Evolutionary conservation across 192 early-diverging fungal genomes (phyloP).

Genomic region (Chytriomyces sp.): DNA sequence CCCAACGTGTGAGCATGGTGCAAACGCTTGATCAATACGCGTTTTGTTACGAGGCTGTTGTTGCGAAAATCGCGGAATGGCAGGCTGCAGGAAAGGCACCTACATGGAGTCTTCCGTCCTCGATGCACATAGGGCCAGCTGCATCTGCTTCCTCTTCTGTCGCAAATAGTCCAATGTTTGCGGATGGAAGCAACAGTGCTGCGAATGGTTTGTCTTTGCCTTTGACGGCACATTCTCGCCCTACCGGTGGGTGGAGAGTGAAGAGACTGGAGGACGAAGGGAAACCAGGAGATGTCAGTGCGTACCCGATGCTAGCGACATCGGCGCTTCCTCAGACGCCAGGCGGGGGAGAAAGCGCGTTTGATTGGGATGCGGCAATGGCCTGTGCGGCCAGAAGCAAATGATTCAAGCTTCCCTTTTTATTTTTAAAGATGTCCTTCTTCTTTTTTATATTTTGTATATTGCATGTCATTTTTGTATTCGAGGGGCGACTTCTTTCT

Average conservation of each 20-base stretch:
- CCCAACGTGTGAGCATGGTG: constrained; percentile 55
- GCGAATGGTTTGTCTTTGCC: neutral
- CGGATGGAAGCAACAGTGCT: neutral
- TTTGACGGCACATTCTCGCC: neutral
- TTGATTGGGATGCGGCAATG: constrained; percentile 8
- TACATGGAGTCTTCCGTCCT: constrained; percentile 3
- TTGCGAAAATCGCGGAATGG: constrained; percentile 49
- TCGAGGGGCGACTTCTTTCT: too few relatives aligned
- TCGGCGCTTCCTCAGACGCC: neutral
- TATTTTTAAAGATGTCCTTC: too few relatives aligned
- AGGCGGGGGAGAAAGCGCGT: neutral
- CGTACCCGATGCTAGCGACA: neutral
- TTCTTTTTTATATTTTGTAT: too few relatives aligned
- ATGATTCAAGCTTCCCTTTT: neutral
- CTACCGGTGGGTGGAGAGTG: neutral
- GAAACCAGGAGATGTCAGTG: neutral
- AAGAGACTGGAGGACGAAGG: neutral
- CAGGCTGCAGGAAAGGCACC: neutral
- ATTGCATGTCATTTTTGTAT: too few relatives aligned
- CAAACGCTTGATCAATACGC: constrained; percentile 63
- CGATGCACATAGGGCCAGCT: neutral
- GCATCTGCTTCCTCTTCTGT: neutral
- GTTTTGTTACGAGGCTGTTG: constrained; percentile 63
- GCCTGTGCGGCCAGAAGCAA: neutral
- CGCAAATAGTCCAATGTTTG: neutral